These are phyloP conservation scores for Nakazawaea ambrosiae DNA, from an alignment of 805 yeast genomes.

Conservation along the genomic window DNA sequence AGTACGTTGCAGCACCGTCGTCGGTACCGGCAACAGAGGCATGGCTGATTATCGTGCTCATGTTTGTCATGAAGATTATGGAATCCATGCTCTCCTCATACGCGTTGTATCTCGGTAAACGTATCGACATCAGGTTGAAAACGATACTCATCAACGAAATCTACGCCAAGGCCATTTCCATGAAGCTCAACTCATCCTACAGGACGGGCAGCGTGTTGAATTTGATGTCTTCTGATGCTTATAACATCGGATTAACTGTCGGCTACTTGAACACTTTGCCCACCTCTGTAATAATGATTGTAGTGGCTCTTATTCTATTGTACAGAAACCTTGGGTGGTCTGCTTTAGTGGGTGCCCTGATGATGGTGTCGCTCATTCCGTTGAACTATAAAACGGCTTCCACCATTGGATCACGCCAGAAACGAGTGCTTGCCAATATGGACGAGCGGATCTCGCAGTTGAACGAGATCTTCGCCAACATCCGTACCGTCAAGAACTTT, in stretches of 20 bases:
- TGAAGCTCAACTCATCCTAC: conserved; percentile 20
- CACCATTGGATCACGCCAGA: conserved; percentile 22
- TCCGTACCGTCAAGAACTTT: conserved; percentile 37
- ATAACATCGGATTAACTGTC: conserved; percentile 6
- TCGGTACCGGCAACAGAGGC: conserved; percentile 60
- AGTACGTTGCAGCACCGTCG: conserved; percentile 70
- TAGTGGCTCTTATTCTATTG: conserved; percentile 29
- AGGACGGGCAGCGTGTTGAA: conserved; percentile 4
- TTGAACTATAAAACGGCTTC: conserved; percentile 32
- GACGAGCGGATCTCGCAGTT: conserved; percentile 38
- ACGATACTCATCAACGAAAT: conserved; percentile 87
- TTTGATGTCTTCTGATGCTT: conserved; percentile 9
- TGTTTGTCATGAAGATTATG: conserved; percentile 57
- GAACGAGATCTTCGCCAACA: conserved; percentile 40
- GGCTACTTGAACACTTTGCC: conserved; percentile 14
- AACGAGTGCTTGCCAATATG: conserved; percentile 31
- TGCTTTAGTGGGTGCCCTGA: conserved; percentile 34
- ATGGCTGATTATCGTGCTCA: conserved; percentile 76
- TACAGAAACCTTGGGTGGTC: conserved; percentile 38
- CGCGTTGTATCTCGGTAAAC: conserved; percentile 81
- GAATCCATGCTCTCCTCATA: conserved; percentile 67
- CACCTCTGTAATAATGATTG: conserved; percentile 13
- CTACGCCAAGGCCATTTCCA: conserved; percentile 85
- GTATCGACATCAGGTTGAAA: conserved; percentile 85
- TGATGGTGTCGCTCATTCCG: conserved; percentile 32